Base-by-base conservation (phyloP, 352 stramenopile species). In the Globisporangium takayamanum region DNA sequence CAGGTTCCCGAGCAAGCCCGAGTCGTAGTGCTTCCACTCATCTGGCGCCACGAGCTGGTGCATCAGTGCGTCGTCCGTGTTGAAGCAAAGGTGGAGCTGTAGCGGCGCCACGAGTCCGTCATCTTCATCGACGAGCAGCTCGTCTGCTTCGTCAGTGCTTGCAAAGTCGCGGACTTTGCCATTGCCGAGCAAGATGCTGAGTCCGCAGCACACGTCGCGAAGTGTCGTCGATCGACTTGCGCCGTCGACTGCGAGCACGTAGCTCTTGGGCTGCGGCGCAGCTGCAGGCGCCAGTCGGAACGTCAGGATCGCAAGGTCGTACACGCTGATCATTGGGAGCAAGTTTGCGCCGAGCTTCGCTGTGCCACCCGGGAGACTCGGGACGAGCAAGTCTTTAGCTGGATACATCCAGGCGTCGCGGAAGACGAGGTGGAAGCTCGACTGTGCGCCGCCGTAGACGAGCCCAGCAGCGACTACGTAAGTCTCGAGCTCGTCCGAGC, bases 241-340 rank as follows among this genome's bases (percentile, higher is more conserved):
- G 33, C 70, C 76, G 53, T 92, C 86, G 22, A 84, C 73, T 16
- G 82, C 80, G 10, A 95, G 53, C 30, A 91, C 57, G 46, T 94
- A 90, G 25, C 70, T 76, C 51, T 89, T 87, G 0, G 68, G 59
- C 20, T 79, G 59, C 26, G 66, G 50, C 20, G 51, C 36, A 16
- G 69, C 22, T 16, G 62, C 71, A 28, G 69, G 65, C 11, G 72
- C 78, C 7, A 87, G 67, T 1, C 70, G 70, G 44, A 82, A 76
- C 5, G 74, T 55, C 22, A 92, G 59, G 10, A 76, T 62, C 6
- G 76, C 85, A n/a, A 93, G 56, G 55, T 96, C 87, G 59, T 84
- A 88, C 12, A 96, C 72, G 57, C 84, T 87, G 59, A 96, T 85
- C 72, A 88, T 94, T 20, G 87, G 87, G 37, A 96, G 46, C 42